phyloP scores from a whole-genome alignment of 495 filamentous ascomycete species.

The Jackrogersella minutella region DNA sequence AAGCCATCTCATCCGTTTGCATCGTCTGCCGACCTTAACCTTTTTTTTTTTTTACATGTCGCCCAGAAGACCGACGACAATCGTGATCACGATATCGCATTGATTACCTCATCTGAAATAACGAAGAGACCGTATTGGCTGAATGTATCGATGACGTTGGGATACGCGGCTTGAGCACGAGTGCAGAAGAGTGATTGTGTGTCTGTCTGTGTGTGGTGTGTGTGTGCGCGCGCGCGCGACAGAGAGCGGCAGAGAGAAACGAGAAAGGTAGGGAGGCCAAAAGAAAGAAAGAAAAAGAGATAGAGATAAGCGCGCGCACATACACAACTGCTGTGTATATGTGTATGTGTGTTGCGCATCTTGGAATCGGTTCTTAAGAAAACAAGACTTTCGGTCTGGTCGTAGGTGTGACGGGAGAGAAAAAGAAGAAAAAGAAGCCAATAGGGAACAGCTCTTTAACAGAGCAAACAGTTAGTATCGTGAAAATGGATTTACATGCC shows the following conservation, averaged over 20 bases:
- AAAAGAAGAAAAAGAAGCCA: constrained; percentile 6
- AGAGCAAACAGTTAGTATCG: constrained; percentile 30
- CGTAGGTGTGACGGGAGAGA: constrained; percentile 13
- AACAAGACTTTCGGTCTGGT: neutral
- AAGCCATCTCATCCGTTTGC: constrained; percentile 15
- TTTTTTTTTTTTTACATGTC: constrained; percentile 16
- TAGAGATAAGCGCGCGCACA: constrained; percentile 4
- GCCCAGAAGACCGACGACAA: neutral
- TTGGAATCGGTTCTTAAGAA: constrained; percentile 1
- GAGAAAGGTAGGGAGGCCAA: neutral
- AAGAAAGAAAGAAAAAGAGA: neutral
- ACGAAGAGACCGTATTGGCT: neutral
- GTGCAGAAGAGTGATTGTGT: constrained; percentile 33
- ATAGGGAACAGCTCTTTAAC: constrained; percentile 27
- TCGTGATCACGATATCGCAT: constrained; percentile 19
- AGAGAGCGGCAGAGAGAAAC: constrained; percentile 12
- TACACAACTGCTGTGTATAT: constrained; percentile 1
- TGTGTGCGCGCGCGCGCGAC: constrained; percentile 28
- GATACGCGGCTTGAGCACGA: constrained; percentile 16
- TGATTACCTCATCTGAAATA: constrained; percentile 4
- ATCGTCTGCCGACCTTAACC: neutral
- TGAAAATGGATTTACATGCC: constrained; percentile 64
- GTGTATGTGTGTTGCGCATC: constrained; percentile 19
- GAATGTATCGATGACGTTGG: constrained; percentile 34
- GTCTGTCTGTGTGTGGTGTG: neutral